These are phyloP conservation scores for Chaetoceros tenuissimus DNA, from an alignment of 108 stramenopile genomes.

Conservation along the genomic window DNA sequence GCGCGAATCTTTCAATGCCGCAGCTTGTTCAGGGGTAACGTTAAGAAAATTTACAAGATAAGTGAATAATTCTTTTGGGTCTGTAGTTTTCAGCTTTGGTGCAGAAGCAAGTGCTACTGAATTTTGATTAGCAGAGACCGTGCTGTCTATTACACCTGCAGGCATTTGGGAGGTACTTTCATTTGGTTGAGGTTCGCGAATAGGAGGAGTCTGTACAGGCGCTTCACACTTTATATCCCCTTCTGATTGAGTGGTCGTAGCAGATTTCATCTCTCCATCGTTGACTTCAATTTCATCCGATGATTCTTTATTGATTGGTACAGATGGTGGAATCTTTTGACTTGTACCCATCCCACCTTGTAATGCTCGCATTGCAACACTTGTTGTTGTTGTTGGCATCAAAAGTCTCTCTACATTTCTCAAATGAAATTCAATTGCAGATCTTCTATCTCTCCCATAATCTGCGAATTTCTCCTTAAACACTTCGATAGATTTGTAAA, in stretches of 20 bases:
- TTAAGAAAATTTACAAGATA: conserved; percentile 30
- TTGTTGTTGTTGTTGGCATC: conserved; percentile 75
- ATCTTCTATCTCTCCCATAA: conserved; percentile 78
- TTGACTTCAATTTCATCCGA: not conserved
- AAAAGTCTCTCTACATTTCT: conserved; percentile 58
- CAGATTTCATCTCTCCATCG: not conserved
- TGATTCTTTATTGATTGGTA: not conserved
- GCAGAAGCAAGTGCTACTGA: not conserved
- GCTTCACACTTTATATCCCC: not conserved
- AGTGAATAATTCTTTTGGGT: conserved; percentile 38
- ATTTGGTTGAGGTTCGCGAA: not conserved
- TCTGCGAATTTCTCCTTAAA: conserved; percentile 85
- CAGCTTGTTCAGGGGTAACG: conserved; percentile 57
- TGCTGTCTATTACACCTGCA: too few species aligned
- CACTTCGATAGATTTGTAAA: conserved; percentile 72
- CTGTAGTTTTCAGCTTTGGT: conserved; percentile 8
- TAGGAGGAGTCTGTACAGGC: not conserved
- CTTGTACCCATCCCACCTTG: conserved; percentile 17
- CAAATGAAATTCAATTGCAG: conserved; percentile 79
- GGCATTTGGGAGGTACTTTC: not conserved
- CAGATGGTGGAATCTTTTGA: not conserved
- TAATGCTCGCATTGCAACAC: conserved; percentile 58
- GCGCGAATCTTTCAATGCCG: conserved; percentile 53
- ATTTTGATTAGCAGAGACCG: not conserved
- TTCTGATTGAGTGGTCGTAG: not conserved